Percentiles rank a stretch among this genome's conserved stretches.
phyloP scores from a whole-genome alignment of 2,329 filamentous ascomycete species.

The Colletotrichum agaves region DNA sequence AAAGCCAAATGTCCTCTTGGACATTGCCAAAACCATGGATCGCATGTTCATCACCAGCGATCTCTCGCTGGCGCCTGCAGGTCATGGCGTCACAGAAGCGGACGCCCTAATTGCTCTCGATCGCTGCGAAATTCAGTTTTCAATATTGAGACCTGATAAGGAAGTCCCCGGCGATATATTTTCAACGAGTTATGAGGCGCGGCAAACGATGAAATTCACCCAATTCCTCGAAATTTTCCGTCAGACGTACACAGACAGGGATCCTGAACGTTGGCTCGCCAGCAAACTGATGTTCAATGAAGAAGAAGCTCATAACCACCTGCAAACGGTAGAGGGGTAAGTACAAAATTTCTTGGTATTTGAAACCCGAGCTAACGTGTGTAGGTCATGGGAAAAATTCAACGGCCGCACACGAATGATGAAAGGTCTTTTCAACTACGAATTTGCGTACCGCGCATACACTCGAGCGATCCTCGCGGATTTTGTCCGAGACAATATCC shows the following conservation, averaged over 20 bases:
- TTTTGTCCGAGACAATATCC: conserved; percentile 72
- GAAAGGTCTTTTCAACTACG: conserved; percentile 77
- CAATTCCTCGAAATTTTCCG: conserved; percentile 53
- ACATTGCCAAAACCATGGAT: conserved; percentile 63
- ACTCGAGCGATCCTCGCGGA: conserved; percentile 68
- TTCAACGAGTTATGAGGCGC: conserved; percentile 55
- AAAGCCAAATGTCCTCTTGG: conserved; percentile 67
- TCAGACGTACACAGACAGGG: conserved; percentile 39
- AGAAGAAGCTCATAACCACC: conserved; percentile 65
- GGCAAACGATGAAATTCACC: conserved; percentile 55
- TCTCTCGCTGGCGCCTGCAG: conserved; percentile 50
- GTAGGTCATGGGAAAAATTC: conserved; percentile 70
- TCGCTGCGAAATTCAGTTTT: conserved; percentile 71
- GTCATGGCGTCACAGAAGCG: not conserved
- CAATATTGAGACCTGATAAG: conserved; percentile 47
- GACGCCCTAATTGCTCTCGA: conserved; percentile 40
- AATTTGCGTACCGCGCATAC: conserved; percentile 70
- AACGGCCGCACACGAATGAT: conserved; percentile 77
- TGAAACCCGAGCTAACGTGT: conserved; percentile 28
- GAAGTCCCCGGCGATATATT: conserved; percentile 60
- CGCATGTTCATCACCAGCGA: conserved; percentile 78
- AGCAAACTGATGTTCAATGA: conserved; percentile 71
- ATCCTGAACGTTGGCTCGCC: conserved; percentile 64
- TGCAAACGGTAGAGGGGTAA: conserved; percentile 65
- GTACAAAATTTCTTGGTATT: conserved; percentile 31